Evolutionary conservation across 2,329 filamentous ascomycete genomes (phyloP), one percentile per base, ranked within the genome.

Genomic region (Epichloe elymi): DNA sequence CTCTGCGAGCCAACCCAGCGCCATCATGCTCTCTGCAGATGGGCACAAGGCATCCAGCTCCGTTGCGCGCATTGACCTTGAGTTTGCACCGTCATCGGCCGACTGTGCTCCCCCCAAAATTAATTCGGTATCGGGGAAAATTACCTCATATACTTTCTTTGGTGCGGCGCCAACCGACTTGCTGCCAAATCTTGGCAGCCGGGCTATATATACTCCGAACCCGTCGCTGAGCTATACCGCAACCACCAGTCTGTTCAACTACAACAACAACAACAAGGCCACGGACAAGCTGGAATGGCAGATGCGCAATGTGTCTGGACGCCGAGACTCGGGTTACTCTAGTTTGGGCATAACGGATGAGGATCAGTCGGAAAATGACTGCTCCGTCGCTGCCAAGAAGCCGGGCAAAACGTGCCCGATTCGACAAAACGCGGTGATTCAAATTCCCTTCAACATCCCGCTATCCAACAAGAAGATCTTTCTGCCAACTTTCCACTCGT

Each of bases 401-500:
- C 53, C 57, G 48, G 41, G 57, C 12, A 59, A 58, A 35, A 54
- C 62, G n/a, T 60, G 65, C 12, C 63, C 64, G 1, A 54, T 71
- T 55, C 63, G 61, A 53, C 68, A 77, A 59, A 64, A 66, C 1
- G 61, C 75, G 0, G 62, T 62, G 4, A 55, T 80, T 10, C 63
- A 69, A 41, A 60, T 81, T 1, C 75, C 76, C 1, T 65, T 81
- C 52, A 60, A 63, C 15, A 60, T 80, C 35, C 74, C 76, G 4
- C 61, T 65, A 8, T 60, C 63, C 30, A 72, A 70, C 62, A 73
- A 69, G 58, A 76, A 73, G 60, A 66, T 71, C 8, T 76, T 79
- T 56, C 55, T 80, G 20, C 78, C 78, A 0, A 75, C 74, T 5
- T 81, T 80, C 59, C 75, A 80, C 65, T 75, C 73, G 8, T 81